These are phyloP conservation scores for Xylaria sp. DNA, from an alignment of 2,329 filamentous ascomycete genomes.

Conservation along the genomic window DNA sequence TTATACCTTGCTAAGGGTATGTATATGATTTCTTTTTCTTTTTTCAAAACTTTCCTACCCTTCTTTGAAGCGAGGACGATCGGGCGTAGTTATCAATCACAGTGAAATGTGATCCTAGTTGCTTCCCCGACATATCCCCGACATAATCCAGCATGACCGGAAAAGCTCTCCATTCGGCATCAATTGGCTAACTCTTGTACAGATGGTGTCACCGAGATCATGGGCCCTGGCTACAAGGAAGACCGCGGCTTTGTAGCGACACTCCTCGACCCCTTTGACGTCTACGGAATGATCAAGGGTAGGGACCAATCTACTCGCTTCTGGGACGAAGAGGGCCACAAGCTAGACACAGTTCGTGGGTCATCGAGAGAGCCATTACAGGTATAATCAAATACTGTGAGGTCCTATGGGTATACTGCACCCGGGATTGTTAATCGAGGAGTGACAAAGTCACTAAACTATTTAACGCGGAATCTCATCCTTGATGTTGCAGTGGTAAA, in stretches of 20 bases:
- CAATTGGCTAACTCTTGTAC: conserved; percentile 11
- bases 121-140: neutral
- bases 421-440: neutral
- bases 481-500: neutral
- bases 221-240: conserved; percentile 61
- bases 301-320: conserved; percentile 50
- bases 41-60: neutral
- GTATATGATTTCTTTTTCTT: neutral
- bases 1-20: conserved; percentile 58
- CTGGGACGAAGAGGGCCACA: conserved; percentile 47
- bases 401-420: neutral
- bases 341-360: neutral
- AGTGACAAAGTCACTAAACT: no score
- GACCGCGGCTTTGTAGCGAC: conserved; percentile 56
- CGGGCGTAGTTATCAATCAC: neutral
- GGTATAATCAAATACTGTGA: neutral
- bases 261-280: conserved; percentile 55
- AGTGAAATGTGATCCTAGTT: neutral
- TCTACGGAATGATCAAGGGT: conserved; percentile 50
- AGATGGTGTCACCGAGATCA: conserved; percentile 60
- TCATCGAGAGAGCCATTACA: neutral
- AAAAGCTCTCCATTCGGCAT: neutral
- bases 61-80: neutral
- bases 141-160: neutral
- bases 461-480: no score